These are phyloP conservation scores for Xenoacremonium recifei DNA, from an alignment of 2,329 filamentous ascomycete species.

Conservation along the genomic window DNA sequence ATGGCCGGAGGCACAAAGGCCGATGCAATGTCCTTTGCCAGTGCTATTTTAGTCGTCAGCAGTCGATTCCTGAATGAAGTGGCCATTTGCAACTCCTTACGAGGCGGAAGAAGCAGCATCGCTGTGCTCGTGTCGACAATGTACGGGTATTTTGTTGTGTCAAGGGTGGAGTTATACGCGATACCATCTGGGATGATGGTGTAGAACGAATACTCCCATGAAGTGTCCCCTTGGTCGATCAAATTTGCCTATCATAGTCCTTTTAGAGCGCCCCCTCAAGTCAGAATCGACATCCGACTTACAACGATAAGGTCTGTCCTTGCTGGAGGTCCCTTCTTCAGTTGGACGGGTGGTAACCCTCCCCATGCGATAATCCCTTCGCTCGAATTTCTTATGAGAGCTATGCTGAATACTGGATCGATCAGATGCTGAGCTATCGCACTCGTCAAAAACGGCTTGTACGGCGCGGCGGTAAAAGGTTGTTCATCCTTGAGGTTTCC, in stretches of 20 bases:
- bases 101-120: constrained; percentile 47
- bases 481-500: constrained; percentile 38
- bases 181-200: constrained; percentile 51
- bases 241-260: constrained; percentile 51
- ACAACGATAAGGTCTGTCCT: constrained; percentile 46
- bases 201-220: constrained; percentile 51
- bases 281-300: too few relatives aligned
- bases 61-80: constrained; percentile 1
- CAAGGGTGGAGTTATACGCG: constrained; percentile 40
- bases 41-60: constrained; percentile 26
- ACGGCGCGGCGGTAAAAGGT: constrained; percentile 38
- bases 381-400: constrained; percentile 46
- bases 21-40: constrained; percentile 46
- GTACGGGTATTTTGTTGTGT: constrained; percentile 44
- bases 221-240: constrained; percentile 33
- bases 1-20: constrained; percentile 46
- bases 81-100: constrained; percentile 29
- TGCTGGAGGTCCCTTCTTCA: constrained; percentile 28
- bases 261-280: too few relatives aligned
- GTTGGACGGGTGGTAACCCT: constrained; percentile 40
- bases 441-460: constrained; percentile 48
- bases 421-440: constrained; percentile 46
- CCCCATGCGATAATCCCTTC: constrained; percentile 47
- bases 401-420: constrained; percentile 46
- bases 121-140: constrained; percentile 54